These are phyloP conservation scores for Trichosporon sp. DNA, from an alignment of 1,284 basidiomycete species.

Conservation along the genomic window DNA sequence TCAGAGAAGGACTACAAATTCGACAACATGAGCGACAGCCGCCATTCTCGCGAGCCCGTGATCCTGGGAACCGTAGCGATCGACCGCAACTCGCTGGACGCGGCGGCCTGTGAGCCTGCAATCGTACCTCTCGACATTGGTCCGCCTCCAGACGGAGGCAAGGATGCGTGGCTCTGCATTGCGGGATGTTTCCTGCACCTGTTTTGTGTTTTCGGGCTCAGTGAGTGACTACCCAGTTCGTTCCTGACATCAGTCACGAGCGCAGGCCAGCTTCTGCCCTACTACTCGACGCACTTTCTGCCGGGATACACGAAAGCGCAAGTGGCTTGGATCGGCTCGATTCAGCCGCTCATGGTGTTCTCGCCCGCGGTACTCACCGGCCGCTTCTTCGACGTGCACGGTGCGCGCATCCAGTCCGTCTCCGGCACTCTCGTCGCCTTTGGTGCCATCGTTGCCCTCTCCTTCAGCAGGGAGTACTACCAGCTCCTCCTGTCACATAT, in stretches of 20 bases:
- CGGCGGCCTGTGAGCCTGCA: neutral
- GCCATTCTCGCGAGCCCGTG: neutral
- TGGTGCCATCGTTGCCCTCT: conserved; percentile 41
- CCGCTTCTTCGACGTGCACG: conserved; percentile 39
- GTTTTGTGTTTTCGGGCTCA: conserved; percentile 40
- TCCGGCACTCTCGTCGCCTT: conserved; percentile 38
- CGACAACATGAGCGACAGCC: neutral
- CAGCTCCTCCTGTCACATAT: conserved; percentile 53
- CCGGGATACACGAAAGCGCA: conserved; percentile 22
- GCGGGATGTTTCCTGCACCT: conserved; percentile 37
- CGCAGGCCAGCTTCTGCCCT: conserved; percentile 35
- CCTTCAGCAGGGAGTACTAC: conserved; percentile 52
- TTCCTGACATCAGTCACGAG: conserved; percentile 33
- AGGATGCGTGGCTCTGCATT: conserved; percentile 39
- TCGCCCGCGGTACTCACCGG: conserved; percentile 32
- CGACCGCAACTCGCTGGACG: conserved; percentile 12
- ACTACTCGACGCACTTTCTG: conserved; percentile 36
- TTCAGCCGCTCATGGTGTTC: conserved; percentile 35
- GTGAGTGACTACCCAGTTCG: conserved; percentile 35
- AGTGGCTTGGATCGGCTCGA: conserved; percentile 33
- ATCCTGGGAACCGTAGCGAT: neutral
- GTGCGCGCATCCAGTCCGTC: conserved; percentile 28
- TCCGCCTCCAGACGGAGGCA: conserved; percentile 40
- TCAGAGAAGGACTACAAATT: neutral
- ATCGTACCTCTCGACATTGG: conserved; percentile 25